Percentiles rank a stretch among this genome's conserved stretches.
phyloP scores from a whole-genome alignment of 1,284 basidiomycete genomes.

The Marasmius fiardii region DNA sequence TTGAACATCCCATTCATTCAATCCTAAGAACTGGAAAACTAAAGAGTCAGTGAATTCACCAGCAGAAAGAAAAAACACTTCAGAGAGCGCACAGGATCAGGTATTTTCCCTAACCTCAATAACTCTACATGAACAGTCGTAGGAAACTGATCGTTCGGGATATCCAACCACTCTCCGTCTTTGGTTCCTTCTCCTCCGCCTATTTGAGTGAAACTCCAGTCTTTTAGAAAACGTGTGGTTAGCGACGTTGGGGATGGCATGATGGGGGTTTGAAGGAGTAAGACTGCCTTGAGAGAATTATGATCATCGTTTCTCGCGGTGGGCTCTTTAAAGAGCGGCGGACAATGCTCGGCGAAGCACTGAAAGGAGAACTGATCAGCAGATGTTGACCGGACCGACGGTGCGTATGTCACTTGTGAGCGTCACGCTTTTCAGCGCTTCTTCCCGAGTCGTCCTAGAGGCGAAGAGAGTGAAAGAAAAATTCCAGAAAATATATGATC shows the following conservation, averaged over 20 bases:
- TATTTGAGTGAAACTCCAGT: slow-evolving; percentile 69
- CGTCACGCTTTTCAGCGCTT: no score
- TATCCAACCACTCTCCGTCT: slow-evolving; percentile 69
- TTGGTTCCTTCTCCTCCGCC: slow-evolving; percentile 57
- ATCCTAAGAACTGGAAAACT: slow-evolving; percentile 60
- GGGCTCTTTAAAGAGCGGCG: neutral
- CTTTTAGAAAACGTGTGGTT: slow-evolving; percentile 20
- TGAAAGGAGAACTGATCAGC: neutral
- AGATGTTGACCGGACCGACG: neutral
- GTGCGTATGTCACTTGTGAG: no score
- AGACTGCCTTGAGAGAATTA: no score
- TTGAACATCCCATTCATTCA: slow-evolving; percentile 87
- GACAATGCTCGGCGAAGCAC: slow-evolving; percentile 3
- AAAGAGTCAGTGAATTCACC: no score
- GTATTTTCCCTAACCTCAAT: slow-evolving; percentile 64
- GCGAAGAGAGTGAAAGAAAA: no score
- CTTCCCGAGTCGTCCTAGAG: no score
- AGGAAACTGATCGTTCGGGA: slow-evolving; percentile 60
- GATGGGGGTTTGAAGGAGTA: no score
- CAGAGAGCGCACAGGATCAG: slow-evolving; percentile 81
- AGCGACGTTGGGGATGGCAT: neutral
- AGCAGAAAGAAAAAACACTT: no score
- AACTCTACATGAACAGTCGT: slow-evolving; percentile 87
- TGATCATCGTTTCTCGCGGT: no score
- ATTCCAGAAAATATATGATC: no score